Percentiles rank a stretch among this genome's conserved stretches.
These are phyloP conservation scores for Myriosclerotinia scirpicola DNA, from an alignment of 2,329 filamentous ascomycete genomes.

Conservation along the genomic window DNA sequence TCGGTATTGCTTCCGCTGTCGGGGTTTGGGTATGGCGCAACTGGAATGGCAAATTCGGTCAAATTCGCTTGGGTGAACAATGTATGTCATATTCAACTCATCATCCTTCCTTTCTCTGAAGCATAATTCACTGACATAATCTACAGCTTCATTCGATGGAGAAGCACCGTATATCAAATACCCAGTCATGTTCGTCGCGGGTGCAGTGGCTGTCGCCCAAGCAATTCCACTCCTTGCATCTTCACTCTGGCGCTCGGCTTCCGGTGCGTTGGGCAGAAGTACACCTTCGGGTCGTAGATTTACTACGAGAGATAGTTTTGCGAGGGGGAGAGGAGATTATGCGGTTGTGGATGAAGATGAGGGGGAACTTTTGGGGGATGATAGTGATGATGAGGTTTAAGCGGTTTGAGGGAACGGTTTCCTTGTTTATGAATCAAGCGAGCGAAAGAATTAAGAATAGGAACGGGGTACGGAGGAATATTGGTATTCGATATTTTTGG, in stretches of 20 bases:
- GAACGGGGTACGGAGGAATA: neutral
- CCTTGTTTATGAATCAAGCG: neutral
- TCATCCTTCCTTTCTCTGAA: neutral
- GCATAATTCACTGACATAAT: constrained; percentile 29
- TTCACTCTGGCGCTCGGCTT: constrained; percentile 68
- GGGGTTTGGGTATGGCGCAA: constrained; percentile 85
- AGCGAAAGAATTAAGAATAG: neutral
- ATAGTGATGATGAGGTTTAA: constrained; percentile 83
- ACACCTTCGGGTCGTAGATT: constrained; percentile 54
- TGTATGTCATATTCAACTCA: constrained; percentile 36
- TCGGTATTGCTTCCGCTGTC: constrained; percentile 66
- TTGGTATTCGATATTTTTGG: neutral
- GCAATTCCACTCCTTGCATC: constrained; percentile 69
- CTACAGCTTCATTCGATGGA: constrained; percentile 55
- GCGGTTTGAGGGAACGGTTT: neutral
- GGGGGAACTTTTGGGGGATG: constrained; percentile 88
- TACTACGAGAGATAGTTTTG: constrained; percentile 86
- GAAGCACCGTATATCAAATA: constrained; percentile 79
- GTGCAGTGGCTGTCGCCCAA: constrained; percentile 57
- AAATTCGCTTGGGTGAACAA: constrained; percentile 82
- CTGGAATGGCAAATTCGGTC: constrained; percentile 88
- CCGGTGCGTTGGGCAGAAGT: constrained; percentile 52
- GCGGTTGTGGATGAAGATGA: constrained; percentile 88
- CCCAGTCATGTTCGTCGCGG: constrained; percentile 72
- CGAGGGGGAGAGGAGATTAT: constrained; percentile 84